A percentile compares a stretch with the other conserved stretches of the same genome.
Evolutionary conservation across 805 yeast species (phyloP).

Genomic region (Henningerozyma blattae): DNA sequence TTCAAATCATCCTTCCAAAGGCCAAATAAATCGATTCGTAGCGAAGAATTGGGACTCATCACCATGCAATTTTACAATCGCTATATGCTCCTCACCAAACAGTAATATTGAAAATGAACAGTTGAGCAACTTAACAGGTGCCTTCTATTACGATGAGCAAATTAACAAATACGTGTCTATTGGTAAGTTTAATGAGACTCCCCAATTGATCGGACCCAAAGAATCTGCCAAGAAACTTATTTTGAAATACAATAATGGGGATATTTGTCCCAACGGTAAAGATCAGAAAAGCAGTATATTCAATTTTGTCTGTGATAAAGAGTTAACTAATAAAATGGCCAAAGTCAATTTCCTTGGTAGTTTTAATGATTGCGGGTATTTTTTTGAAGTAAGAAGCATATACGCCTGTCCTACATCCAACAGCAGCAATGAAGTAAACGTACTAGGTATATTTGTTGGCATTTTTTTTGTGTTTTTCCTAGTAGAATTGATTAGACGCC

Average conservation of each 20-base stretch:
- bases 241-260: slow-evolving; percentile 60
- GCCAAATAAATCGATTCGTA: slow-evolving; percentile 40
- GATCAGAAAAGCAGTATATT: slow-evolving; percentile 52
- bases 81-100: slow-evolving; percentile 54
- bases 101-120: slow-evolving; percentile 13
- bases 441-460: slow-evolving; percentile 51
- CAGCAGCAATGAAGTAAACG: slow-evolving; percentile 49
- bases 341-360: slow-evolving; percentile 59
- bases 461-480: slow-evolving; percentile 32
- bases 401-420: slow-evolving; percentile 80
- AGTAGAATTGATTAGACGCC: slow-evolving; percentile 30
- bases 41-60: slow-evolving; percentile 59
- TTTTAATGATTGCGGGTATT: slow-evolving; percentile 64
- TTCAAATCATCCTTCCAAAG: slow-evolving; percentile 17
- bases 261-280: slow-evolving; percentile 43
- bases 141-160: slow-evolving; percentile 36
- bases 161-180: slow-evolving; percentile 29
- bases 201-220: slow-evolving; percentile 62
- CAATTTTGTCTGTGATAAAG: slow-evolving; percentile 63
- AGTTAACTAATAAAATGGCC: slow-evolving; percentile 32
- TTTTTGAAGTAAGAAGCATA: slow-evolving; percentile 74
- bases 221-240: slow-evolving; percentile 38
- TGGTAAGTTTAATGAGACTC: slow-evolving; percentile 50
- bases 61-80: slow-evolving; percentile 50
- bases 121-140: slow-evolving; percentile 33